Evolutionary conservation across 257 asterid genomes (phyloP).

Genomic region (Anisodus acutangulus): DNA sequence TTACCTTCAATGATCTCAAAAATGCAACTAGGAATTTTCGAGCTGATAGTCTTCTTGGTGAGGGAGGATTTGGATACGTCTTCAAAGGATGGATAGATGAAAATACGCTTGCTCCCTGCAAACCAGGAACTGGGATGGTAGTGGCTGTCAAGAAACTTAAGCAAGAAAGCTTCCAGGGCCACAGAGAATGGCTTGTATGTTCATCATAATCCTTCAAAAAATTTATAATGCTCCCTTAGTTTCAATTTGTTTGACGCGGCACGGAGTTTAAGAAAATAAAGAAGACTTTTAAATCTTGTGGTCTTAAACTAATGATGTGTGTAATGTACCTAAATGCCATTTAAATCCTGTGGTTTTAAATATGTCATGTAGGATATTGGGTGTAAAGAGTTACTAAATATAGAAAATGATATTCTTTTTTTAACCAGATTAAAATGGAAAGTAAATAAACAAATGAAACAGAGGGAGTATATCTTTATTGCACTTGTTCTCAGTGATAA

Average conservation of each 20-base stretch:
- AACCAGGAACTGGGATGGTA: slow-evolving; percentile 66
- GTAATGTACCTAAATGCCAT: too few species aligned
- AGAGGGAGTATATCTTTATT: too few species aligned
- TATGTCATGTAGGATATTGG: too few species aligned
- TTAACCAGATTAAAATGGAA: too few species aligned
- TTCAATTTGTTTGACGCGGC: too few species aligned
- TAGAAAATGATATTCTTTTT: too few species aligned
- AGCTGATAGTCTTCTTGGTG: slow-evolving; percentile 69
- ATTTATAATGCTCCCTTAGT: background rate
- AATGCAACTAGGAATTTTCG: slow-evolving; percentile 68
- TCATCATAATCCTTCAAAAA: background rate
- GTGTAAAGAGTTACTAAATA: too few species aligned
- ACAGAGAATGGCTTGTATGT: slow-evolving; percentile 83
- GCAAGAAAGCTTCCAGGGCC: slow-evolving; percentile 70
- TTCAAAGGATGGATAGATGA: slow-evolving; percentile 79
- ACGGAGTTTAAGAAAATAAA: too few species aligned
- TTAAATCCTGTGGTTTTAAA: too few species aligned
- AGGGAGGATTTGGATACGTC: slow-evolving; percentile 84
- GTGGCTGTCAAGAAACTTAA: slow-evolving; percentile 76
- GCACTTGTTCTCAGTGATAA: background rate
- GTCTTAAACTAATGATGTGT: too few species aligned
- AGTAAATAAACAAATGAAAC: too few species aligned
- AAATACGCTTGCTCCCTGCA: slow-evolving; percentile 51
- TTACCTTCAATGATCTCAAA: slow-evolving; percentile 63
- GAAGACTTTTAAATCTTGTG: too few species aligned